Percentiles rank a stretch among this genome's conserved stretches.
Conservation (phyloP, 345 rosid genomes). For the Aegle marmelos region DNA sequence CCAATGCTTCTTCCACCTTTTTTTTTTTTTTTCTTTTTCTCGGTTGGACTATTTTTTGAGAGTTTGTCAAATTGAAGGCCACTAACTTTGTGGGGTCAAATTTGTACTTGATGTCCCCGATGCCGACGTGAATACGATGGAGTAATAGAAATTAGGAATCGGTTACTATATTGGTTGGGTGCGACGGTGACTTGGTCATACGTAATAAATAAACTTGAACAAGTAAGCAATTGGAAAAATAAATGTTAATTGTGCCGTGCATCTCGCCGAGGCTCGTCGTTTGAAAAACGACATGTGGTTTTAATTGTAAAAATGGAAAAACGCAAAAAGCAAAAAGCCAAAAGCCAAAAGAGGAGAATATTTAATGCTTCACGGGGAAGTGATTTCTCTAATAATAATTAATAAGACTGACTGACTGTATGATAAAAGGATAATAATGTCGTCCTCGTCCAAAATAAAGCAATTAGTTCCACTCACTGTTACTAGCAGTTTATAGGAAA, state of each 20-base stretch:
- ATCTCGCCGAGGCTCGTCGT: neutral
- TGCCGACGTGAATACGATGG: neutral
- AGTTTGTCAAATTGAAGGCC: neutral
- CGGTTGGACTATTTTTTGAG: too few species aligned
- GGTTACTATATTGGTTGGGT: neutral
- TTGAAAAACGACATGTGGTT: neutral
- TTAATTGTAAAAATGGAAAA: too few species aligned
- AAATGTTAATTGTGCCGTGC: neutral
- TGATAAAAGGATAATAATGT: neutral
- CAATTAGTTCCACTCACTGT: neutral
- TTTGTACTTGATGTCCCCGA: neutral
- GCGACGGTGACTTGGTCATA: neutral
- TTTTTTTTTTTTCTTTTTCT: too few species aligned
- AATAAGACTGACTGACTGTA: too few species aligned
- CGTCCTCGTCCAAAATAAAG: neutral
- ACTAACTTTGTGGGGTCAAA: neutral
- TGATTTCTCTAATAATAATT: too few species aligned
- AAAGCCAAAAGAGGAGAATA: neutral
- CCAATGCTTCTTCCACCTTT: too few species aligned
- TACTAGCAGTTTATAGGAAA: too few species aligned
- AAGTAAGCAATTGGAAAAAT: neutral
- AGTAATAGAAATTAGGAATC: neutral
- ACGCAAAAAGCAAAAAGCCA: too few species aligned
- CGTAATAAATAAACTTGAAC: neutral
- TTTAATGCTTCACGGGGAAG: neutral